These are phyloP conservation scores for Phytophthora agathidicida DNA, from an alignment of 352 stramenopile species.

Conservation along the genomic window DNA sequence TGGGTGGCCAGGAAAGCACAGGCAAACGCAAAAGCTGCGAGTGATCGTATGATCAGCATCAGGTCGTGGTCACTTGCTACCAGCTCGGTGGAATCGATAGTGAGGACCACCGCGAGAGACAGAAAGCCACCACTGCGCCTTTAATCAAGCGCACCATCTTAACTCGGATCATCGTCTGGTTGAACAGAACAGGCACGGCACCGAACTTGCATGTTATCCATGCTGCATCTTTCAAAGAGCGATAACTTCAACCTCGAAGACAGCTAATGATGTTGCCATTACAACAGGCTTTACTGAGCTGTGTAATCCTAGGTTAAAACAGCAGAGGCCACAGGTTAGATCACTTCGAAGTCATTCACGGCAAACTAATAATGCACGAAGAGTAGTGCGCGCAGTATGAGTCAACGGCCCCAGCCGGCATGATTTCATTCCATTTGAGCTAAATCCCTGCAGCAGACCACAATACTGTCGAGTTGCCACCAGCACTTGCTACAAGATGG, in stretches of 20 bases:
- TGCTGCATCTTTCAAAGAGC: too few relatives aligned
- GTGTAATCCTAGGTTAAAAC: too few relatives aligned
- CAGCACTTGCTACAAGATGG: conserved; percentile 75
- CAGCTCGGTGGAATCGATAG: conserved; percentile 1
- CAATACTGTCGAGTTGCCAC: conserved; percentile 77
- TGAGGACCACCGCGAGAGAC: conserved; percentile 1
- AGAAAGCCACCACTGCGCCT: background rate
- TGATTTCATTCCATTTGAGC: conserved; percentile 9
- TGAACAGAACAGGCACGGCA: background rate
- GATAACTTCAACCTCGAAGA: too few relatives aligned
- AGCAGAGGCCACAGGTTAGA: too few relatives aligned
- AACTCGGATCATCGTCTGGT: conserved; percentile 22
- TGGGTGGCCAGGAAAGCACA: conserved; percentile 7
- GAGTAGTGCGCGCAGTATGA: too few relatives aligned
- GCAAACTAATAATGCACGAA: too few relatives aligned
- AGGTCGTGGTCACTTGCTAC: background rate
- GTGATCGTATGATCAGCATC: conserved; percentile 16
- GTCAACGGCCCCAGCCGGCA: too few relatives aligned
- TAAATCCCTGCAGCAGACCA: conserved; percentile 59
- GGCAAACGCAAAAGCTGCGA: conserved; percentile 7
- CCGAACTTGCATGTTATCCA: too few relatives aligned
- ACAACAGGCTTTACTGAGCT: too few relatives aligned
- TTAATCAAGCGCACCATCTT: conserved; percentile 16
- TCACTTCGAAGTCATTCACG: too few relatives aligned
- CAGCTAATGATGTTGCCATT: too few relatives aligned